Percentiles rank a stretch among this genome's conserved stretches.
These are phyloP conservation scores for Lanmaoa rubissima DNA, from an alignment of 768 basidiomycete genomes.

Conservation along the genomic window DNA sequence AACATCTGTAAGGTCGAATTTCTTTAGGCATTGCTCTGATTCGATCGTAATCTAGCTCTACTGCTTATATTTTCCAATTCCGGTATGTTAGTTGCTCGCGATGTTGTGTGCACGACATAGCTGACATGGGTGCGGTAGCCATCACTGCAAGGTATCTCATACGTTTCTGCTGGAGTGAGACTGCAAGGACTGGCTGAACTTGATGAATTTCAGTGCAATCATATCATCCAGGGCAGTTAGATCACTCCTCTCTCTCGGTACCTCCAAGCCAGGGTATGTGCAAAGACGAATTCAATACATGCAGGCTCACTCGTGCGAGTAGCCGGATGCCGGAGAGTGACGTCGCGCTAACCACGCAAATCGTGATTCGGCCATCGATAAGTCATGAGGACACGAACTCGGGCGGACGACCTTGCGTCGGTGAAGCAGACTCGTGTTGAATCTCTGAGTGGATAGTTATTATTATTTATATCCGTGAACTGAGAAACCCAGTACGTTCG, in stretches of 20 bases:
- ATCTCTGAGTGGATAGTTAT: too few species aligned
- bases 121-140: slow-evolving; percentile 8
- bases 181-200: not conserved
- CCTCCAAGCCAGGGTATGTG: slow-evolving; percentile 1
- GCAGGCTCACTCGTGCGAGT: slow-evolving; percentile 3
- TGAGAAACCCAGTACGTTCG: not conserved
- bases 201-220: slow-evolving; percentile 2
- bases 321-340: not conserved
- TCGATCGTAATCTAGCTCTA: not conserved
- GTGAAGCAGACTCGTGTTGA: not conserved
- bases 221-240: slow-evolving; percentile 15
- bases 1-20: slow-evolving; percentile 2
- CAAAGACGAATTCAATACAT: too few species aligned
- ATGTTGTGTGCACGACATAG: not conserved
- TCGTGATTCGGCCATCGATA: not conserved
- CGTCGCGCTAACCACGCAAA: slow-evolving; percentile 10
- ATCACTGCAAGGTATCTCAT: slow-evolving; percentile 6
- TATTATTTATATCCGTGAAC: not conserved
- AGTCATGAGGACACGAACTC: not conserved
- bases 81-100: slow-evolving; percentile 2
- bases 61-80: not conserved
- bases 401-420: not conserved
- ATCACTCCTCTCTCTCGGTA: not conserved
- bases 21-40: not conserved
- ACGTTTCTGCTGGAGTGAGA: not conserved